phyloP scores from a whole-genome alignment of 1,139 yeast species.

The Blastobotrys elegans region DNA sequence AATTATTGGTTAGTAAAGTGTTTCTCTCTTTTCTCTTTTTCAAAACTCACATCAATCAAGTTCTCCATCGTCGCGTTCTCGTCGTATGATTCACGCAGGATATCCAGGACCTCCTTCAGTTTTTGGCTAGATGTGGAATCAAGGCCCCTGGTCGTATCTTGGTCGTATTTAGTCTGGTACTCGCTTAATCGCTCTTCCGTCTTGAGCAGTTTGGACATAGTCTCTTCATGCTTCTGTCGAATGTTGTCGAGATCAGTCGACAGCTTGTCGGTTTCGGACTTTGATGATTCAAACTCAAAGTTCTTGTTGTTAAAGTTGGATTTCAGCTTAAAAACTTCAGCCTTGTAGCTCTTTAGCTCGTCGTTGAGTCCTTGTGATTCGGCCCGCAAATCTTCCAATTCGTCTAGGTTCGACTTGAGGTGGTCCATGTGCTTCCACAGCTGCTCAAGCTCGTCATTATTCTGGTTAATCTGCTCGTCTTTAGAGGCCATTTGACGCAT shows the following conservation, averaged over 20 bases:
- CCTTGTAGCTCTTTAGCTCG: constrained; percentile 3
- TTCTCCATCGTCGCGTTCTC: constrained; percentile 8
- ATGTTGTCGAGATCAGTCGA: constrained; percentile 4
- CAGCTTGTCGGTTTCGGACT: constrained; percentile 4
- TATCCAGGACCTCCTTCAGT: constrained; percentile 9
- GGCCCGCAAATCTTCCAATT: constrained; percentile 11
- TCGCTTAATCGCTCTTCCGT: background rate
- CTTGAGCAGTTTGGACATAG: background rate
- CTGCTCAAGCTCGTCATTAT: constrained; percentile 14
- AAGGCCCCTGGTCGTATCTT: background rate
- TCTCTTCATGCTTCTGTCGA: constrained; percentile 2
- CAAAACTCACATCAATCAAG: constrained; percentile 12
- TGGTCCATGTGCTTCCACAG: constrained; percentile 14
- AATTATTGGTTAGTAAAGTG: too few species aligned
- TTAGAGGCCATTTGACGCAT: constrained; percentile 9
- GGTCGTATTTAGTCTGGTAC: background rate
- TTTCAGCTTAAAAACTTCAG: constrained; percentile 11
- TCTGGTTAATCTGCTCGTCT: constrained; percentile 11
- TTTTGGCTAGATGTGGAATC: background rate
- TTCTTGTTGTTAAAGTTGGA: constrained; percentile 7
- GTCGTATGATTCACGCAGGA: constrained; percentile 9
- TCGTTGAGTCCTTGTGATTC: constrained; percentile 10
- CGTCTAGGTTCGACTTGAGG: constrained; percentile 10
- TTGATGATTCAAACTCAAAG: constrained; percentile 12
- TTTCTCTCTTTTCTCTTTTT: too few species aligned